Base-by-base conservation (phyloP, 2,329 filamentous ascomycete species). In the Colletotrichum aenigma region DNA sequence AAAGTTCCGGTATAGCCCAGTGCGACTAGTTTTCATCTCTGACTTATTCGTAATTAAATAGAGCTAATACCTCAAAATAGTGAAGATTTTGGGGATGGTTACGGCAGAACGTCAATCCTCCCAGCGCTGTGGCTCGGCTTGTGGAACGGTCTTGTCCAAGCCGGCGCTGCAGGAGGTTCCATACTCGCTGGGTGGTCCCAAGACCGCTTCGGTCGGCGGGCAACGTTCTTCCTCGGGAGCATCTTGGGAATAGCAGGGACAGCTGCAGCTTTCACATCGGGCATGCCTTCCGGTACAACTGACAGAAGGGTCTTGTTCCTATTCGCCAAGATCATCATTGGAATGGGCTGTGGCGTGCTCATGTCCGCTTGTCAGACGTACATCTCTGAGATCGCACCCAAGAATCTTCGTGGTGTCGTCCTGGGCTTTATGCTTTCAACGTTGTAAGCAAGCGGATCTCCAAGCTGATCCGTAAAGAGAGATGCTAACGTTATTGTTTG, bases 331-430 rank as follows among this genome's bases (percentile, higher is more conserved):
- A 68, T 68, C 7, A 21, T 72, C 28, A 72, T 67, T 43, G 65
- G 70, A 16, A 52, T 68, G 55, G 70, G 65, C 3, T 68, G 70
- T 8, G 70, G 70, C 8, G 36, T 62, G 2, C 70, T 68, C 65
- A 73, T 64, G 65, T 60, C 70, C 2, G 55, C 36, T 12, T 73
- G 70, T 26, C 65, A 68, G 56, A 73, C 56, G n/a, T 68, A 61
- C 34, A 73, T 68, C 26, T 73, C 65, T 10, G 70, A 73, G 55
- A 61, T 68, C 1, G 65, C 70, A 15, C 70, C 55, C n/a, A 73
- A 68, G 28, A 68, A 66, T 24, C 43, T 74, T 7, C 71, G 66
- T 6, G 65, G 71, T 10, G 48, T 70, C 7, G 16, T 70, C 4
- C 70, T 73, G 3, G 65, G 70, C 6, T 68, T 26, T 56, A 73